Base-by-base conservation (phyloP, 2,329 filamentous ascomycete species). In the Fusarium mundagurra region DNA sequence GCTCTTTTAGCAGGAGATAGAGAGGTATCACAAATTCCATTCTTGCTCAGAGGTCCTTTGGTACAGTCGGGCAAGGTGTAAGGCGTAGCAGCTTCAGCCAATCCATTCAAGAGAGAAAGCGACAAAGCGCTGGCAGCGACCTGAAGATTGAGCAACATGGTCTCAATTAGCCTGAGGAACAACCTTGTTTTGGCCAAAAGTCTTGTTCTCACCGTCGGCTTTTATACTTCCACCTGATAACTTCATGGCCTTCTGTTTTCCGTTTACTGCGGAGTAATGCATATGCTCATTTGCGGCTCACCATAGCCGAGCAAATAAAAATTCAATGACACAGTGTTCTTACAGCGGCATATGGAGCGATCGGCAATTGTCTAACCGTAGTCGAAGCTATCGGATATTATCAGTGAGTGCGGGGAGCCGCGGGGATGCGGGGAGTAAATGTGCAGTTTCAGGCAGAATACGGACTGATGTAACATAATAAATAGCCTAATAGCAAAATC, bases 281-380 rank as follows among this genome's bases (percentile, higher is more conserved):
- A 44, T 43, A 24, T 13, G 27, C 9, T 13, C 27, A 31, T 34
- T 48, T 51, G 41, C 29, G 27, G 36, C 10, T 39, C 16, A 2
- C 1, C 33, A 51, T 61, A 67, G 45, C 63, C 65, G 63, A 61
- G 24, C 45, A 61, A 67, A 67, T 67, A 0, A 6, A 18, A 31
- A 14, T 17, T 9, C 12, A 31, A 38, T 7, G 6, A 39, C 8
- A 1, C 9, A 29, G 8, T n/a, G 4, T 3, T 45, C 17, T 6
- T 18, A 8, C n/a, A 22, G 39, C 39, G 20, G 43, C 20, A 9
- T 17, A 61, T 51, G 45, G 20, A 14, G 36, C 20, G 63, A 67
- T 67, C 63, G 36, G 48, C 53, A 53, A 20, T 17, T 20, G 5
- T 36, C 20, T 58, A 24, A 29, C 50, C 16, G 1, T 6, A 36